These are phyloP conservation scores for Cephaloascus fragrans DNA, from an alignment of 805 yeast genomes.

Conservation along the genomic window DNA sequence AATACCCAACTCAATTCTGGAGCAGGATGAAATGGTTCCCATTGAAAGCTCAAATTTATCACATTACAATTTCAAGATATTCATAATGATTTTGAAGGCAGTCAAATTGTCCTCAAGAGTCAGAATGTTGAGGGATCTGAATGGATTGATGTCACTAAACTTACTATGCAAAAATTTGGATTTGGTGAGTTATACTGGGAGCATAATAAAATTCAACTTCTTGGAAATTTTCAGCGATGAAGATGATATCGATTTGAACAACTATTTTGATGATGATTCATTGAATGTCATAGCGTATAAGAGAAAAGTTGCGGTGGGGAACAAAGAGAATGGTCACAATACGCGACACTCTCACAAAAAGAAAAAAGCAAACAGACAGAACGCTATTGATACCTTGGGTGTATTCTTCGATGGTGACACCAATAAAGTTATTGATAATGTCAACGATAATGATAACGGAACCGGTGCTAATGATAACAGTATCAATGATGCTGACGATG, in stretches of 20 bases:
- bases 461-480: neutral
- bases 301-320: neutral
- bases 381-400: too few relatives aligned
- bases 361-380: neutral
- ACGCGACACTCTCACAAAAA: neutral
- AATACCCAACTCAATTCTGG: neutral
- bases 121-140: slow-evolving; percentile 23
- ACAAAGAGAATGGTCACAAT: too few relatives aligned
- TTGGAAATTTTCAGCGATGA: slow-evolving; percentile 15
- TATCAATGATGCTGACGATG: neutral
- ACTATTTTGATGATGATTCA: slow-evolving; percentile 16
- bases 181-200: slow-evolving; percentile 20
- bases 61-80: slow-evolving; percentile 20
- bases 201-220: slow-evolving; percentile 29
- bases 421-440: too few relatives aligned
- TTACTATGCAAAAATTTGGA: slow-evolving; percentile 22
- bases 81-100: slow-evolving; percentile 21
- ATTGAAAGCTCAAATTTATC: slow-evolving; percentile 15
- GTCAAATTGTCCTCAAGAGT: slow-evolving; percentile 29
- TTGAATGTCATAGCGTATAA: neutral
- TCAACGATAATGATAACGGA: too few relatives aligned
- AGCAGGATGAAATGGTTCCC: too few relatives aligned
- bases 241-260: slow-evolving; percentile 8
- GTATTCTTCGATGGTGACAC: too few relatives aligned
- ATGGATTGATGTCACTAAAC: slow-evolving; percentile 27